Evolutionary conservation across 73 alveolate species (phyloP).

Genomic region (Tetrahymena thermophila): DNA sequence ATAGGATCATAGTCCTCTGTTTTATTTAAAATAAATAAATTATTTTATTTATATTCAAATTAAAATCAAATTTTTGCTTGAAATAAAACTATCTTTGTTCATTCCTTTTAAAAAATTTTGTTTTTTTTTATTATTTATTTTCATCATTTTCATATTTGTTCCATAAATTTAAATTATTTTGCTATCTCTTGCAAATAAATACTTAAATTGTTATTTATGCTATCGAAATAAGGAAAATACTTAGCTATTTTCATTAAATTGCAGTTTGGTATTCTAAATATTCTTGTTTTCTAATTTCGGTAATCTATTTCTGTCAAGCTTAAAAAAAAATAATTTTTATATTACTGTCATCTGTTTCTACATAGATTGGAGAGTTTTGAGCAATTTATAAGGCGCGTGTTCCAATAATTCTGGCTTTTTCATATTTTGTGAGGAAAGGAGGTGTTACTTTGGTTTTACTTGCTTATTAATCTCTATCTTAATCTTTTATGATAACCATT

Average conservation of each 20-base stretch:
- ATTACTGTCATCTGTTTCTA: conserved; percentile 30
- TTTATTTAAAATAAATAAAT: background rate
- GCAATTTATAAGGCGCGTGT: conserved; percentile 94
- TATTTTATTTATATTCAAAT: background rate
- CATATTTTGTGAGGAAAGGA: conserved; percentile 94
- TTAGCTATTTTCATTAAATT: background rate
- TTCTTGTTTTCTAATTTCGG: background rate
- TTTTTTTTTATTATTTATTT: background rate
- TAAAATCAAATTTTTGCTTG: too few species aligned
- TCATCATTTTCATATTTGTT: background rate
- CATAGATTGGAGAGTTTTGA: conserved; percentile 39
- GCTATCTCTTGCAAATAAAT: background rate
- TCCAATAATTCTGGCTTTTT: conserved; percentile 96
- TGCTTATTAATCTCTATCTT: conserved; percentile 30
- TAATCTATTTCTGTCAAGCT: background rate
- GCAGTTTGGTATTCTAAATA: background rate
- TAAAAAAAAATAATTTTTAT: background rate
- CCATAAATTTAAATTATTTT: background rate
- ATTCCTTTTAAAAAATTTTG: too few species aligned
- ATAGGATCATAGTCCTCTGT: conserved; percentile 74
- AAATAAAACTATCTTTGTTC: too few species aligned
- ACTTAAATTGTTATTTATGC: background rate
- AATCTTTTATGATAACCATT: conserved; percentile 6
- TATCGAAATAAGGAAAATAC: background rate
- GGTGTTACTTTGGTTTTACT: conserved; percentile 73